A percentile compares a stretch with the other conserved stretches of the same genome.
Conservation (phyloP, 2,329 filamentous ascomycete species). For the Polytolypa hystricis region DNA sequence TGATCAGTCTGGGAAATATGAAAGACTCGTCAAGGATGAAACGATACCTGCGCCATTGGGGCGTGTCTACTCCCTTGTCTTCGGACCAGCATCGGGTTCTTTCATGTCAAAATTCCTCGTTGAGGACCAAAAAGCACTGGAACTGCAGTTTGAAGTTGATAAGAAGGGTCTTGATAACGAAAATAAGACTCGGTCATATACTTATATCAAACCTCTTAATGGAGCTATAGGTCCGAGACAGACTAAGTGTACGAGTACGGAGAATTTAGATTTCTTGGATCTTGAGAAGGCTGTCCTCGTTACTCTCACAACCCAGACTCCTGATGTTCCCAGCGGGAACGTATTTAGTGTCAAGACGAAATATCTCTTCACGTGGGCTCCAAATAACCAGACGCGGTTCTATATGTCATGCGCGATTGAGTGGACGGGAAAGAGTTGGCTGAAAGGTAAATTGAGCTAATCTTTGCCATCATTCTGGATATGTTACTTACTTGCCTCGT, state of each 20-base stretch:
- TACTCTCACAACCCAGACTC: conserved; percentile 74
- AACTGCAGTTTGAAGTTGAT: conserved; percentile 74
- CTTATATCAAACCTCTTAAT: conserved; percentile 84
- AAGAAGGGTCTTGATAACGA: conserved; percentile 67
- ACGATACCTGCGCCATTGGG: conserved; percentile 77
- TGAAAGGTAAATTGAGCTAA: no score
- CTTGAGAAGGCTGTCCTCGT: conserved; percentile 78
- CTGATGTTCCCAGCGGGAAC: conserved; percentile 89
- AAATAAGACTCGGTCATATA: conserved; percentile 62
- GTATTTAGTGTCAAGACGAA: conserved; percentile 86
- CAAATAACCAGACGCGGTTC: conserved; percentile 72
- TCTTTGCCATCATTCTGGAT: conserved; percentile 33
- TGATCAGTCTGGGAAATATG: conserved; percentile 68
- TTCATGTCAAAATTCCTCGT: conserved; percentile 84
- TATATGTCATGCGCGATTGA: conserved; percentile 85
- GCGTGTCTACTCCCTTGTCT: conserved; percentile 80
- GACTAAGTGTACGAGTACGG: conserved; percentile 85
- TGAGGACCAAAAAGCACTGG: conserved; percentile 76
- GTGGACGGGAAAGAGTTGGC: conserved; percentile 96
- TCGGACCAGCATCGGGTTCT: conserved; percentile 63
- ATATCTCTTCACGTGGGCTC: conserved; percentile 88
- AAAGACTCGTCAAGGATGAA: conserved; percentile 76
- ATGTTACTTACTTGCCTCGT: conserved; percentile 14
- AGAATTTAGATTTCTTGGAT: conserved; percentile 74
- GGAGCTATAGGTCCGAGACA: conserved; percentile 80